Base-by-base conservation (phyloP, 768 basidiomycete species). In the Megacollybia marginata region DNA sequence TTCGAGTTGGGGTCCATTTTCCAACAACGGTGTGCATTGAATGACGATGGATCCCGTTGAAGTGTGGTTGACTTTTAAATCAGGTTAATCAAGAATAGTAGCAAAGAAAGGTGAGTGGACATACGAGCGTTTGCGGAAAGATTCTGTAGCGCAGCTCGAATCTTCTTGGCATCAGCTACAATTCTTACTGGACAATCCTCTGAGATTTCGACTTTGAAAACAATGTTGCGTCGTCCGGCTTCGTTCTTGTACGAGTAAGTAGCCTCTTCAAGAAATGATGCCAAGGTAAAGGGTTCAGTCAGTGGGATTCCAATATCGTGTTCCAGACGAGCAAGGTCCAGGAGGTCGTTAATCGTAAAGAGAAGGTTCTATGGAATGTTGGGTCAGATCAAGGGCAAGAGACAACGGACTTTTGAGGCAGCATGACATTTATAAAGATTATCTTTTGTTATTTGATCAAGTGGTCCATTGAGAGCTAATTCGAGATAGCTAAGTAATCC, bases 311-410 rank as follows among this genome's bases (percentile, higher is more conserved):
- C 81, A 52, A 82, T 76, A 9, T 86, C 87, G 48, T 74, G 80
- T 62, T 92, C 88, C 23, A 88, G 69, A 6, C 85, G 73, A 0
- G 88, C 89, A 11, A 91, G 72, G 63, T 90, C 88, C 77, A 91
- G 69, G 9, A 91, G 68, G 63, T 91, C 88, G 60, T 90, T 90
- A 63, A 91, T 88, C 5, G 88, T 87, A 67, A 88, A 90, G 4
- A 90, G 66, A 18, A 91, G 66, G 50, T 80, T 80, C 82, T 81
- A 57, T 20, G 43, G 32, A 48, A 12, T n/a, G 45, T 47, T 28
- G 18, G 8, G 42, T 33, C 44, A 5, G 3, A 4, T 33, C 38
- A 8, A 46, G n/a, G 5, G 50, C 12, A 33, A 18, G 18, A 31
- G 13, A 1, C 35, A 15, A 54, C 50, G 52, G 47, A 76, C 83